phyloP scores from a whole-genome alignment of 331 rosid species.

The Arachis monticola region DNA sequence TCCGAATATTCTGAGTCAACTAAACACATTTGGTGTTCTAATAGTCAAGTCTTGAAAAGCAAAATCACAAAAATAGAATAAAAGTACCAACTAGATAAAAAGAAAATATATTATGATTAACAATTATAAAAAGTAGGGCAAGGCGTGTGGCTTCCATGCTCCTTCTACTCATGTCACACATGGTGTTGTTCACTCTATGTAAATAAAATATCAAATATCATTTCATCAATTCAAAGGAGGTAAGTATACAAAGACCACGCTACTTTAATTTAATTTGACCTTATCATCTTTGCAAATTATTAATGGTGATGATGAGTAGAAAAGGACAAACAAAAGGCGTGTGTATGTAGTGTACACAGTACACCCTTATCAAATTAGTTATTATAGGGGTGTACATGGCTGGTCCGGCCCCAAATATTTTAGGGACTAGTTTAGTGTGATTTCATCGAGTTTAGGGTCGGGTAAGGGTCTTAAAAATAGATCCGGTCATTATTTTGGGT shows the following conservation, averaged over 20 bases:
- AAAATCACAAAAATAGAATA: neutral
- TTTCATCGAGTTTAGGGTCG: too few species aligned
- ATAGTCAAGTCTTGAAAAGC: neutral
- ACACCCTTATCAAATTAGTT: too few species aligned
- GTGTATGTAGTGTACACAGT: neutral
- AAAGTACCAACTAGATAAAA: neutral
- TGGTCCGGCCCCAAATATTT: too few species aligned
- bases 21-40: neutral
- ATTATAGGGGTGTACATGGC: too few species aligned
- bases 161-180: neutral
- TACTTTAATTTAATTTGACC: slow-evolving; percentile 3
- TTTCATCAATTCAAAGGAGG: neutral
- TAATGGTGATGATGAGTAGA: neutral
- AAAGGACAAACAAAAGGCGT: neutral
- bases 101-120: neutral
- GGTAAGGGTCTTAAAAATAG: too few species aligned
- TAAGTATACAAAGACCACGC: neutral
- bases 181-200: neutral
- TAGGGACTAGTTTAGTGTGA: too few species aligned
- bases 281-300: neutral
- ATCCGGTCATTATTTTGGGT: too few species aligned
- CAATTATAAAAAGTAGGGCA: neutral
- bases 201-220: neutral
- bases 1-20: neutral
- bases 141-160: slow-evolving; percentile 3